phyloP scores from a whole-genome alignment of 352 stramenopile genomes.

The Phytophthora meadii region DNA sequence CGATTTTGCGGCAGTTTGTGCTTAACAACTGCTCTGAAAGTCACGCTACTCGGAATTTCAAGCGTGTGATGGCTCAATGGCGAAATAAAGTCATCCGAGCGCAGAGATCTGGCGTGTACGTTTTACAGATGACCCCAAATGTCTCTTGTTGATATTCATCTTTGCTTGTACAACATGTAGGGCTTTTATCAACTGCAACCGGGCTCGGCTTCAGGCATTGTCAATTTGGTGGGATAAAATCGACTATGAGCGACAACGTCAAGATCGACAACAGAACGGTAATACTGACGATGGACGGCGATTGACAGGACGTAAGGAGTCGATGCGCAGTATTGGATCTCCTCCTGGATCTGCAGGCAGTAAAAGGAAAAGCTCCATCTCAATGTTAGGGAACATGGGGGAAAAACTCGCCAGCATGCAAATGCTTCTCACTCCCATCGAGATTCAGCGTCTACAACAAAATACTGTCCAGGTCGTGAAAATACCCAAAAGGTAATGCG shows the following conservation, averaged over 20 bases:
- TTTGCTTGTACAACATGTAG: constrained; percentile 2
- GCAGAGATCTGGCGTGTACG: constrained; percentile 57
- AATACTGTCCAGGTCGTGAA: constrained; percentile 68
- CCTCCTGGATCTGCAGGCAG: constrained; percentile 29
- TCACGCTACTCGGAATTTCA: constrained; percentile 74
- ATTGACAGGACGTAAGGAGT: constrained; percentile 19
- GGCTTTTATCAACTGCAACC: constrained; percentile 61
- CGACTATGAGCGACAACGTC: constrained; percentile 73
- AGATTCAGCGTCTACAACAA: constrained; percentile 77
- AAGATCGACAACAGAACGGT: constrained; percentile 47
- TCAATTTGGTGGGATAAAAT: constrained; percentile 67
- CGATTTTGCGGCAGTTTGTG: constrained; percentile 63
- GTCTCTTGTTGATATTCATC: too few relatives aligned
- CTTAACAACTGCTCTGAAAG: constrained; percentile 61
- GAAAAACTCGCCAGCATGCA: constrained; percentile 75
- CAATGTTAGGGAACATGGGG: constrained; percentile 61
- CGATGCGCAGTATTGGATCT: constrained; percentile 15
- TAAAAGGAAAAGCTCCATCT: constrained; percentile 25
- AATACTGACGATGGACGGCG: constrained; percentile 21
- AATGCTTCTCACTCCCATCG: constrained; percentile 78
- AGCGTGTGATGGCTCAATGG: constrained; percentile 79
- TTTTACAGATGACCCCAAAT: neutral
- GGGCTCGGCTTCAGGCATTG: constrained; percentile 61
- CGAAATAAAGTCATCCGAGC: constrained; percentile 74
- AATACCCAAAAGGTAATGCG: constrained; percentile 61